These are phyloP conservation scores for Micromonas commoda DNA, from an alignment of 139 green algal species.

Conservation along the genomic window DNA sequence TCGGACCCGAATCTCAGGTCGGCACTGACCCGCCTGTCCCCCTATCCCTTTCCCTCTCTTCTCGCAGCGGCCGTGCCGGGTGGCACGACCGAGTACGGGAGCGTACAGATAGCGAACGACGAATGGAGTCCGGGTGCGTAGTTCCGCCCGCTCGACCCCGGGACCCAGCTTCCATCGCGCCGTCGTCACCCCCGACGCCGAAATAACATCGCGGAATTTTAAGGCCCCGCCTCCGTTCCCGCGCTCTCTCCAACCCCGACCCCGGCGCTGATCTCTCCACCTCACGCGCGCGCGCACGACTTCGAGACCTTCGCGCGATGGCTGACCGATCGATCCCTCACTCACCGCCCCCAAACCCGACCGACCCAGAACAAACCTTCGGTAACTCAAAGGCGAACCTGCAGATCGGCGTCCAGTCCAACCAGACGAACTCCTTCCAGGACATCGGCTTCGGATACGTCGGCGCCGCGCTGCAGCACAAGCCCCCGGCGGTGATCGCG, in stretches of 20 bases:
- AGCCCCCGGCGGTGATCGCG: not conserved
- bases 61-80: not conserved
- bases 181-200: not conserved
- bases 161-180: not conserved
- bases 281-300: no score
- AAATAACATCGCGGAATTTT: no score
- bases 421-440: not conserved
- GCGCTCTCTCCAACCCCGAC: no score
- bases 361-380: not conserved
- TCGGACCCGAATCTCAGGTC: not conserved
- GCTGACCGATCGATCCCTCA: no score
- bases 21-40: not conserved
- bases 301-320: no score
- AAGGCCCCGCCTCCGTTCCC: no score
- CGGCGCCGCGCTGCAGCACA: not conserved
- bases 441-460: not conserved
- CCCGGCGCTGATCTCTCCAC: no score
- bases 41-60: not conserved
- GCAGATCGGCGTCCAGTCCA: not conserved
- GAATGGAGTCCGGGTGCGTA: not conserved
- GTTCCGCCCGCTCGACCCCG: not conserved
- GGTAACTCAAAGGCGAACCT: not conserved
- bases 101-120: not conserved
- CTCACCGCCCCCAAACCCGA: not conserved
- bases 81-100: not conserved